These are phyloP conservation scores for Diaporthe ilicicola DNA, from an alignment of 2,329 filamentous ascomycete genomes.

Conservation along the genomic window DNA sequence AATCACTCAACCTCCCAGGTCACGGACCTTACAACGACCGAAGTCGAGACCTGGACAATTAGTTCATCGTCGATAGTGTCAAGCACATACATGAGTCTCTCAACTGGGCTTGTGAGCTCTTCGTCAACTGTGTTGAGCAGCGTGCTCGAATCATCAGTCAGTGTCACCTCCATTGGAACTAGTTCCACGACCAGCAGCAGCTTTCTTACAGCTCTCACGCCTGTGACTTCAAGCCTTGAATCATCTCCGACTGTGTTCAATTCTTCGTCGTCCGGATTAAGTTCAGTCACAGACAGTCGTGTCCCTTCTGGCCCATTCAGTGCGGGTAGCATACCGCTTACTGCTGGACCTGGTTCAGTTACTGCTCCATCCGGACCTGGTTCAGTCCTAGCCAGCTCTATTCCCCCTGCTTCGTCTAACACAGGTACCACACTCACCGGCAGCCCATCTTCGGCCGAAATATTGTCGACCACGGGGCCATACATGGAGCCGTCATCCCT, in stretches of 20 bases:
- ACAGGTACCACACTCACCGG: background rate
- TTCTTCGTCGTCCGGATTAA: background rate
- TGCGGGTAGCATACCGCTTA: background rate
- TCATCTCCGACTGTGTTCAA: background rate
- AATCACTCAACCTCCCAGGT: slow-evolving; percentile 31
- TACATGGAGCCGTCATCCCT: background rate
- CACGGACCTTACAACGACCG: slow-evolving; percentile 25
- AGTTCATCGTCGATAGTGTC: background rate
- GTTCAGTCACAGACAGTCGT: background rate
- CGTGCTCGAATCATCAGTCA: background rate
- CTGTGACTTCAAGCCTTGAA: background rate
- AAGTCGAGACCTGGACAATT: slow-evolving; percentile 12
- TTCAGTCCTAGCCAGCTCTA: no score
- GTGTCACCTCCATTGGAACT: background rate
- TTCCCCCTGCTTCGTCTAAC: no score
- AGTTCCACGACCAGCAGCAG: background rate
- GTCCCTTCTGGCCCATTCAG: background rate
- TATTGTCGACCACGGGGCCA: background rate
- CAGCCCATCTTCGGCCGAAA: background rate
- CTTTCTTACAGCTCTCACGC: background rate
- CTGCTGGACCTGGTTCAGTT: no score
- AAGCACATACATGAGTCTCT: background rate
- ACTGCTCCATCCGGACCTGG: no score
- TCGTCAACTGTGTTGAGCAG: background rate
- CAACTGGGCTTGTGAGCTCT: background rate